Conservation (phyloP, 2,329 filamentous ascomycete species). For the Colletotrichum sp. region DNA sequence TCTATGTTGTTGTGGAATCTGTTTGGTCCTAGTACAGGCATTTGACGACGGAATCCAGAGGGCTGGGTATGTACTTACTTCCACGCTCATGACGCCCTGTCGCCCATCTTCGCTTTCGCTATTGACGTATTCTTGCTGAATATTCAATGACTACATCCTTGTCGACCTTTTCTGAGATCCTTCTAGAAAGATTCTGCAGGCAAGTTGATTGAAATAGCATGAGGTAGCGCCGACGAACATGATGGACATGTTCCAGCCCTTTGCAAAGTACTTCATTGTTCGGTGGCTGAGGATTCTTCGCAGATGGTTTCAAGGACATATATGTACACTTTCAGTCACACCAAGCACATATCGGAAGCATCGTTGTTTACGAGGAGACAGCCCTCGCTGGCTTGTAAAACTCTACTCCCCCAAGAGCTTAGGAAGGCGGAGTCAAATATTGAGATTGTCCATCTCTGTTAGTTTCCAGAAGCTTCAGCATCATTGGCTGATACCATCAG, state of each 20-base stretch:
- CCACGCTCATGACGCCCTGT: rapidly evolving
- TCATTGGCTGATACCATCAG: too few species aligned
- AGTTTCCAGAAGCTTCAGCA: too few species aligned
- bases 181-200: rapidly evolving
- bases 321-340: too few species aligned
- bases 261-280: rapidly evolving
- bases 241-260: rapidly evolving
- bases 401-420: too few species aligned
- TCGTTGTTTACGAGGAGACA: too few species aligned
- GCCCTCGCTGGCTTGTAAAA: not conserved
- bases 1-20: not conserved
- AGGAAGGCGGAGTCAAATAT: too few species aligned
- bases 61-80: rapidly evolving
- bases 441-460: too few species aligned
- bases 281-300: not conserved
- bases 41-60: rapidly evolving
- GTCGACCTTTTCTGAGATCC: rapidly evolving
- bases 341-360: too few species aligned
- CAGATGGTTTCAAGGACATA: too few species aligned
- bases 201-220: not conserved
- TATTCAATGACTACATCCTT: rapidly evolving
- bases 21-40: not conserved
- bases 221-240: not conserved
- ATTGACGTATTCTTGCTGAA: not conserved
- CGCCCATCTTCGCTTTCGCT: not conserved